Conservation (phyloP, 2,329 filamentous ascomycete species). For the Claviceps pusilla region DNA sequence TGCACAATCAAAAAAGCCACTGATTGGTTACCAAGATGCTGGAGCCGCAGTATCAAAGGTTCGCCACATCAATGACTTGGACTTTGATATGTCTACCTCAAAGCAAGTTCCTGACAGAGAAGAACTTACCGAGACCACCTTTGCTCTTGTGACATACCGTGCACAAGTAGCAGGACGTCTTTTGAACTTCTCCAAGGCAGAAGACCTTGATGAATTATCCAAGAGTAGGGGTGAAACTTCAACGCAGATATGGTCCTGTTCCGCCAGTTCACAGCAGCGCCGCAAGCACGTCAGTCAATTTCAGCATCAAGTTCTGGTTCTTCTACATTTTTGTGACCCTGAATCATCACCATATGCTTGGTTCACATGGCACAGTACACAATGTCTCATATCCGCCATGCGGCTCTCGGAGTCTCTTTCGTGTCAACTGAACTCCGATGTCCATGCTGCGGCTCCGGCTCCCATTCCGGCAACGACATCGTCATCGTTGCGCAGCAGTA, state of each 20-base stretch:
- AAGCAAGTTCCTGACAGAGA: conserved; percentile 2
- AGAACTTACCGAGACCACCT: conserved; percentile 7
- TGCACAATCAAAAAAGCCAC: conserved; percentile 3
- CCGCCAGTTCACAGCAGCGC: neutral
- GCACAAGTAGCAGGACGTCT: conserved; percentile 3
- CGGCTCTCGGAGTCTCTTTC: conserved; percentile 3
- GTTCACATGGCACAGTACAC: conserved; percentile 8
- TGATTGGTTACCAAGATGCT: conserved; percentile 4
- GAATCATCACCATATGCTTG: conserved; percentile 6
- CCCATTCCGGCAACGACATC: neutral
- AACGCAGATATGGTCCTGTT: neutral
- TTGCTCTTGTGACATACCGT: conserved; percentile 5
- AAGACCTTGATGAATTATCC: neutral
- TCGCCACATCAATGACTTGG: conserved; percentile 6
- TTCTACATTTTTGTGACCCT: conserved; percentile 7
- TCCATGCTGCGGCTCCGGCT: neutral
- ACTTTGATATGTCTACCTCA: conserved; percentile 3
- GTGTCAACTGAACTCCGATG: neutral
- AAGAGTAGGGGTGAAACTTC: neutral
- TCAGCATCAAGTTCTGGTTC: conserved; percentile 2
- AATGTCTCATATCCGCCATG: conserved; percentile 6
- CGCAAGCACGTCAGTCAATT: conserved; percentile 2
- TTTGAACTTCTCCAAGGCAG: neutral
- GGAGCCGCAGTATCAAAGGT: neutral
- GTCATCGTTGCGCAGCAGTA: neutral